These are phyloP conservation scores for Sisymbrium altissimum DNA, from an alignment of 345 rosid genomes.

Conservation along the genomic window DNA sequence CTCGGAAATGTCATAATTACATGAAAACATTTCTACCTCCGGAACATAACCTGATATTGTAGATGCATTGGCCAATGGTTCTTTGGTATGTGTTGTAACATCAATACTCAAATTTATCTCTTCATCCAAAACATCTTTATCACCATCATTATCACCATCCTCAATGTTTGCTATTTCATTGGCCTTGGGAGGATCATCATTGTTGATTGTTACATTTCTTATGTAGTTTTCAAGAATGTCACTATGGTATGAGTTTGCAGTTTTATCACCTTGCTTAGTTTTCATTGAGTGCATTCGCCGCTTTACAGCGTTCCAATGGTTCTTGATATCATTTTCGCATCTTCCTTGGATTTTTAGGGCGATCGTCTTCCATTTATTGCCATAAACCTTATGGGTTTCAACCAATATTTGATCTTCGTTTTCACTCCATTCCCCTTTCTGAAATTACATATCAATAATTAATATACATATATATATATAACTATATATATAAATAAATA, in stretches of 20 bases:
- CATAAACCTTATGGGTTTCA: conserved; percentile 52
- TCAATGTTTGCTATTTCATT: not conserved
- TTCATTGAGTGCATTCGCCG: conserved; percentile 20
- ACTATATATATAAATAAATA: not conserved
- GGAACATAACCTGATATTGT: not conserved
- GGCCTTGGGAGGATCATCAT: not conserved
- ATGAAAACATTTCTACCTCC: not conserved
- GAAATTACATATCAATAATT: not conserved
- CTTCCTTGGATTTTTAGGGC: conserved; percentile 56
- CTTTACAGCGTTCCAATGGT: conserved; percentile 77
- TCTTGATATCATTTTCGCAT: conserved; percentile 65
- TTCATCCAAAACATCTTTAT: not conserved
- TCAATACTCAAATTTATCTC: not conserved
- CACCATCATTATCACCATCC: not conserved
- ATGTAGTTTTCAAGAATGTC: not conserved
- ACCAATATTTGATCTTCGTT: conserved; percentile 67
- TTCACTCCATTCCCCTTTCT: conserved; percentile 72
- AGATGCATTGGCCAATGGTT: not conserved
- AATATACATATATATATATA: not conserved
- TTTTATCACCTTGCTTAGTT: not conserved
- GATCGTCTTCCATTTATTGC: conserved; percentile 74
- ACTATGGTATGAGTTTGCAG: too few relatives aligned
- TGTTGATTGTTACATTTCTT: not conserved
- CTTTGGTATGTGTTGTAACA: not conserved
- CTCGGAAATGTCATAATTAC: not conserved